phyloP scores from a whole-genome alignment of 2,329 filamentous ascomycete genomes.

The Fusarium sarcochroum region DNA sequence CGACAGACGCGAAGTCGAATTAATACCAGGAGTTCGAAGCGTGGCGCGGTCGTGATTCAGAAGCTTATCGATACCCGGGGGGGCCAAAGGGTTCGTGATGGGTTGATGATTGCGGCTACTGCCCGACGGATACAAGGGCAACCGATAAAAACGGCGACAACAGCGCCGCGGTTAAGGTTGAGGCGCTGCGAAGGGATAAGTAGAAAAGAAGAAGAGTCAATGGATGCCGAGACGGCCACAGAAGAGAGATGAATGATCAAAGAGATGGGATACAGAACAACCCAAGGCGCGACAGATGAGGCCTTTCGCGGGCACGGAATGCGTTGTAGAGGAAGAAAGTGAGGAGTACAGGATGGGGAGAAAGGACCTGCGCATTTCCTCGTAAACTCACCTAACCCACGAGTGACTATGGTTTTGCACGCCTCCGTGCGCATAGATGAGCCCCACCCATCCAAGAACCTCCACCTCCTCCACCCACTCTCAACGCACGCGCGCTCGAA shows the following conservation, averaged over 20 bases:
- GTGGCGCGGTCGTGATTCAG: slow-evolving; percentile 37
- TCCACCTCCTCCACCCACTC: slow-evolving; percentile 10
- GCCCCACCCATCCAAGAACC: slow-evolving; percentile 40
- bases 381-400: slow-evolving; percentile 61
- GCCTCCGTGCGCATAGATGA: slow-evolving; percentile 36
- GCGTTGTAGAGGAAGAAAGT: slow-evolving; percentile 55
- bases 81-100: slow-evolving; percentile 26
- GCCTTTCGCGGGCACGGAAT: slow-evolving; percentile 52
- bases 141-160: slow-evolving; percentile 28
- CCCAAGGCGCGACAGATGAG: slow-evolving; percentile 48
- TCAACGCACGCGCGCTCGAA: slow-evolving; percentile 34
- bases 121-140: slow-evolving; percentile 25
- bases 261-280: slow-evolving; percentile 22
- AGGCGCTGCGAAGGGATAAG: slow-evolving; percentile 11
- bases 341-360: slow-evolving; percentile 57
- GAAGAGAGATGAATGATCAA: slow-evolving; percentile 25
- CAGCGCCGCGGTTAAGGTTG: slow-evolving; percentile 28
- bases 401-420: slow-evolving; percentile 22
- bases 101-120: slow-evolving; percentile 33
- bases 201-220: slow-evolving; percentile 30
- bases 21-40: slow-evolving; percentile 8
- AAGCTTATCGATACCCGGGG: slow-evolving; percentile 11
- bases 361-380: slow-evolving; percentile 57
- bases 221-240: slow-evolving; percentile 20
- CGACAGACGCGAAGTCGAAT: slow-evolving; percentile 32